These are phyloP conservation scores for Pterocarpus santalinus DNA, from an alignment of 306 rosid genomes.

Conservation along the genomic window DNA sequence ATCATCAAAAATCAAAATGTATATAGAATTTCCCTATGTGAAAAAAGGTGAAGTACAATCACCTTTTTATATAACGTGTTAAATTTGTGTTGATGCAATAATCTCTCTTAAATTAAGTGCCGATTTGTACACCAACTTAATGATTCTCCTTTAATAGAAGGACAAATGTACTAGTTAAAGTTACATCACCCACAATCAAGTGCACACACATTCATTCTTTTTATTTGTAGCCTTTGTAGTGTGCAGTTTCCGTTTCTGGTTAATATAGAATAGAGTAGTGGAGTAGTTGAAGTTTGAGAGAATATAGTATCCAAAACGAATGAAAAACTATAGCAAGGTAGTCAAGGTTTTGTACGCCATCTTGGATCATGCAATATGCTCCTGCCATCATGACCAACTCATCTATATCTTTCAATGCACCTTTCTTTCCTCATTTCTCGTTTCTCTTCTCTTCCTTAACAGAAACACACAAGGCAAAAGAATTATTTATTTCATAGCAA, in stretches of 20 bases:
- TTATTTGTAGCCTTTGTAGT: background rate
- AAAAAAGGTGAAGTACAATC: too few species aligned
- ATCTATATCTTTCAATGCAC: conserved; percentile 44
- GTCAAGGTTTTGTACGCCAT: conserved; percentile 73
- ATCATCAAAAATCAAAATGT: background rate
- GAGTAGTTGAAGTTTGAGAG: conserved; percentile 76
- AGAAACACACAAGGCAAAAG: conserved; percentile 6
- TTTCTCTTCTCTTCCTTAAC: conserved; percentile 46
- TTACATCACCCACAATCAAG: conserved; percentile 29
- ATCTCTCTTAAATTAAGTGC: background rate
- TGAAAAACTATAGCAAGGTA: conserved; percentile 64
- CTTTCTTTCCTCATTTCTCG: conserved; percentile 54
- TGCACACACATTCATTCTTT: background rate
- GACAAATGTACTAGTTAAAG: background rate
- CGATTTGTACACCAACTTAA: background rate
- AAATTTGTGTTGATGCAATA: too few species aligned
- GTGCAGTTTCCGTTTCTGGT: conserved; percentile 38
- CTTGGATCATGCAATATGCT: conserved; percentile 85
- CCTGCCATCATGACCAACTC: conserved; percentile 80
- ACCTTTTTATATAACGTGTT: too few species aligned
- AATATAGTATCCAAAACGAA: conserved; percentile 56
- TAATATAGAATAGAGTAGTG: conserved; percentile 9
- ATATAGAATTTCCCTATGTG: background rate
- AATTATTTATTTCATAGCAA: conserved; percentile 46
- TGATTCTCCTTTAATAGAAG: conserved; percentile 16